These are phyloP conservation scores for Panaeolus cyanescens DNA, from an alignment of 768 basidiomycete genomes.

Conservation along the genomic window DNA sequence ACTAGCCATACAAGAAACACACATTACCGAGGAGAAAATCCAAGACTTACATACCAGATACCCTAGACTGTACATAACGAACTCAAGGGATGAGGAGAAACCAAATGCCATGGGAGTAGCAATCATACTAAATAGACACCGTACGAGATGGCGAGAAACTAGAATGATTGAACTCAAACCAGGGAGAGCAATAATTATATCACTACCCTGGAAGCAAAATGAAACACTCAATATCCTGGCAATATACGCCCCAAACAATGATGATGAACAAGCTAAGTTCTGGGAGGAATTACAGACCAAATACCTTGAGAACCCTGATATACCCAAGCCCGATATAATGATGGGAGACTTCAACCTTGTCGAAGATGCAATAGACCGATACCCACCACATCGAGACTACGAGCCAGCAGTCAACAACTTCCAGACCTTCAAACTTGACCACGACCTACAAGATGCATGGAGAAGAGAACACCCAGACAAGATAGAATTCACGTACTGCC, in stretches of 20 bases:
- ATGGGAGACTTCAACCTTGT: slow-evolving; percentile 41
- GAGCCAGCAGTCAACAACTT: neutral
- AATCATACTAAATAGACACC: slow-evolving; percentile 32
- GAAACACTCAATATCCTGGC: slow-evolving; percentile 24
- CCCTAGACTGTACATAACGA: slow-evolving; percentile 12
- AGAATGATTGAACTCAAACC: slow-evolving; percentile 17
- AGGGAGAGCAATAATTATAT: slow-evolving; percentile 24
- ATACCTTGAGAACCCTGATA: neutral
- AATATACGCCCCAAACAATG: slow-evolving; percentile 37
- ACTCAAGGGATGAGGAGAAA: slow-evolving; percentile 11
- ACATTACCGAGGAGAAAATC: slow-evolving; percentile 19
- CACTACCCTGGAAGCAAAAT: slow-evolving; percentile 15
- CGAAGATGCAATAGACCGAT: slow-evolving; percentile 31
- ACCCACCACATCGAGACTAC: slow-evolving; percentile 22
- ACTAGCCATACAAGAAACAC: slow-evolving; percentile 28
- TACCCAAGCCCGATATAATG: slow-evolving; percentile 26
- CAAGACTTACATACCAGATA: neutral
- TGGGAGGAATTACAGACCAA: slow-evolving; percentile 16
- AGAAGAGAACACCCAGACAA: neutral
- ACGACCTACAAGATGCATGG: neutral
- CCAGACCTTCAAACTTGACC: neutral
- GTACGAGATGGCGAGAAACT: slow-evolving; percentile 13
- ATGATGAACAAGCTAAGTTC: slow-evolving; percentile 23
- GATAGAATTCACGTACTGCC: neutral
- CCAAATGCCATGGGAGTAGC: too few relatives aligned